These are phyloP conservation scores for Jacaranda copaia DNA, from an alignment of 257 asterid genomes.

Conservation along the genomic window DNA sequence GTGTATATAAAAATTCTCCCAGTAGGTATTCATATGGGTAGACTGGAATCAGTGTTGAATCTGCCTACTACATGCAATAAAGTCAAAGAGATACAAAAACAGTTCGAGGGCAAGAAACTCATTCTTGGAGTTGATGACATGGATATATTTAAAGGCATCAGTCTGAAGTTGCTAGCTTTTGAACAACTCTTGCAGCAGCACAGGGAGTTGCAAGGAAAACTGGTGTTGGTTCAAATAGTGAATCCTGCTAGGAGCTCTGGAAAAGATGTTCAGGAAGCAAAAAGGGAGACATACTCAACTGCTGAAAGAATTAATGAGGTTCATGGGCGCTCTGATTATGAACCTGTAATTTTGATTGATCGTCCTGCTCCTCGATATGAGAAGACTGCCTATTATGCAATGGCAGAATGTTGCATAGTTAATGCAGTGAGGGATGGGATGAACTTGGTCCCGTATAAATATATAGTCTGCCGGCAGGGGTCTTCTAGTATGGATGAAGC, in stretches of 20 bases:
- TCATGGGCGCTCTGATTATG: conserved; percentile 62
- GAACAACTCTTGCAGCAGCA: conserved; percentile 74
- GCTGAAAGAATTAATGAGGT: conserved; percentile 67
- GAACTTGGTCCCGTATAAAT: conserved; percentile 93
- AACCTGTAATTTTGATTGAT: conserved; percentile 79
- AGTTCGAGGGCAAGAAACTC: conserved; percentile 70
- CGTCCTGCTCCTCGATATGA: conserved; percentile 77
- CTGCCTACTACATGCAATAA: conserved; percentile 64
- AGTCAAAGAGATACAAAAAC: conserved; percentile 70
- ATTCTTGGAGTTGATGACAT: conserved; percentile 95
- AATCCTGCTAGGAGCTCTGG: conserved; percentile 95
- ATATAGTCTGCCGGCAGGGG: conserved; percentile 88
- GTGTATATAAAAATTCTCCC: conserved; percentile 89
- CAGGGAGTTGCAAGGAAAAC: conserved; percentile 53
- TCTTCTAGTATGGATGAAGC: conserved; percentile 61
- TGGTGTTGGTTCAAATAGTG: conserved; percentile 84
- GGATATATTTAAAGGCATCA: conserved; percentile 94
- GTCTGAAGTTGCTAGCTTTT: conserved; percentile 82
- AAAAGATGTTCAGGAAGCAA: conserved; percentile 87
- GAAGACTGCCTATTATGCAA: conserved; percentile 87
- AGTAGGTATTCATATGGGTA: conserved; percentile 90
- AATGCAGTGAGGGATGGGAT: conserved; percentile 97
- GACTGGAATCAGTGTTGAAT: conserved; percentile 77
- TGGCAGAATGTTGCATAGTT: conserved; percentile 93
- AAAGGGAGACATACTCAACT: conserved; percentile 72